phyloP scores from a whole-genome alignment of 1,284 basidiomycete genomes.

The Grifola frondosa region DNA sequence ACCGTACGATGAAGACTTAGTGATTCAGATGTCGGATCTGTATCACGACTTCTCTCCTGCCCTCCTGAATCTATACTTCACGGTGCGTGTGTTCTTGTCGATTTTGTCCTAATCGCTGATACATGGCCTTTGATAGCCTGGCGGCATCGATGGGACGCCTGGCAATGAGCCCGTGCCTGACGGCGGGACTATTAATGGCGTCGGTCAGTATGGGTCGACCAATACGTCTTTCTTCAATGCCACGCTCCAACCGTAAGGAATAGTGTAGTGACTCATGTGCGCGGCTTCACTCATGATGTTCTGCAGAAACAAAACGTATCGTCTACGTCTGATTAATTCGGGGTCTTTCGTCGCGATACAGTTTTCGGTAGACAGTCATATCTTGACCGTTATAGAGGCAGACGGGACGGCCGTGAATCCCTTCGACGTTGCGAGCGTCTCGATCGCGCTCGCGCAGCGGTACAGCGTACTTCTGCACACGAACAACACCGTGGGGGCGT shows the following conservation, averaged over 20 bases:
- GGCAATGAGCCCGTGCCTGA: constrained; percentile 43
- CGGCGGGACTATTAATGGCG: constrained; percentile 36
- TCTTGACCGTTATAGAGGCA: constrained; percentile 45
- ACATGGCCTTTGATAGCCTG: constrained; percentile 17
- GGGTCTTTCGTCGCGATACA: constrained; percentile 44
- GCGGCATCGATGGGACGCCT: constrained; percentile 33
- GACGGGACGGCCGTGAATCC: constrained; percentile 45
- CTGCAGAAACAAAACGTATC: constrained; percentile 34
- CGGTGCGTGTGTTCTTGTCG: constrained; percentile 19
- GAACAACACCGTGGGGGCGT: constrained; percentile 33
- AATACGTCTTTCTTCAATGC: constrained; percentile 28
- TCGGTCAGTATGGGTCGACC: constrained; percentile 33
- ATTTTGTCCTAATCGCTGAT: background rate
- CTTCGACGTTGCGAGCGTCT: constrained; percentile 36
- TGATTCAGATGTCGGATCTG: constrained; percentile 37
- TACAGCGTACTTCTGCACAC: constrained; percentile 46
- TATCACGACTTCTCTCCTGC: constrained; percentile 35
- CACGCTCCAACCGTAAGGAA: constrained; percentile 17
- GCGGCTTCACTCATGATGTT: no score
- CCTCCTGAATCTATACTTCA: constrained; percentile 32
- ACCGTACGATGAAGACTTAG: constrained; percentile 36
- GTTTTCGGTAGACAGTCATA: constrained; percentile 45
- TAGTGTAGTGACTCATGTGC: no score
- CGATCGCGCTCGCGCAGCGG: constrained; percentile 43
- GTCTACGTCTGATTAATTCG: constrained; percentile 53